Base-by-base conservation (phyloP, 2,329 filamentous ascomycete genomes). In the Talaromyces funiculosus region DNA sequence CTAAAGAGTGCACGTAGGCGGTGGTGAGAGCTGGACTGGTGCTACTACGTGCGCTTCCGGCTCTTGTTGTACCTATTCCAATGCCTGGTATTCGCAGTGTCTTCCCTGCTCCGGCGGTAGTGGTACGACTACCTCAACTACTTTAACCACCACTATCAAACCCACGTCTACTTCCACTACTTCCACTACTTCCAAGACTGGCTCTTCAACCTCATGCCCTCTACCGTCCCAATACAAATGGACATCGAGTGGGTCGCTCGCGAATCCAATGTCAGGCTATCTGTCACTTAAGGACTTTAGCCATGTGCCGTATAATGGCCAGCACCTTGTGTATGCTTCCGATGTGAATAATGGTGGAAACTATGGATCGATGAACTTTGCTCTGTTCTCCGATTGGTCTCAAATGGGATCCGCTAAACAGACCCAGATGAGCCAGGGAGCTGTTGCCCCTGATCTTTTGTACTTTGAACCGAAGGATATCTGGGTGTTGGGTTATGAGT, bases 401-500 rank as follows among this genome's bases (percentile, higher is more conserved):
- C 74, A 80, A 22, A 80, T 87, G 77, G 72, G 69, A 20, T 73
- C 78, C 0, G 82, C 79, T 0, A 72, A 67, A 62, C 85, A 88
- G 72, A 87, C 75, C 63, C 63, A 61, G 1, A 85, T 84, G 81
- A 74, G 35, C 47, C 49, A 61, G 3, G 65, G 62, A 5, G 71
- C 82, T 9, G 84, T 86, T 22, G 85, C 85, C 0, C 86, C 86
- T 0, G 84, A 84, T 0, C 73, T 88, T 53, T 86, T 88, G 75
- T 84, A 81, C 76, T 88, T 87, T 66, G 65, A 68, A 4, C 86
- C 85, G 0, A 87, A 86, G 74, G 77, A 73, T 64, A 71, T 82
- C 64, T 88, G 86, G 86, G 74, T 87, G n/a, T 78, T 88, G 0
- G 82, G 84, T n/a, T 82, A 86, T 67, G 84, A 88, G 70, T 87